These are phyloP conservation scores for Paratinospora sagittata DNA, from an alignment of 164 flowering plant genomes.

Conservation along the genomic window DNA sequence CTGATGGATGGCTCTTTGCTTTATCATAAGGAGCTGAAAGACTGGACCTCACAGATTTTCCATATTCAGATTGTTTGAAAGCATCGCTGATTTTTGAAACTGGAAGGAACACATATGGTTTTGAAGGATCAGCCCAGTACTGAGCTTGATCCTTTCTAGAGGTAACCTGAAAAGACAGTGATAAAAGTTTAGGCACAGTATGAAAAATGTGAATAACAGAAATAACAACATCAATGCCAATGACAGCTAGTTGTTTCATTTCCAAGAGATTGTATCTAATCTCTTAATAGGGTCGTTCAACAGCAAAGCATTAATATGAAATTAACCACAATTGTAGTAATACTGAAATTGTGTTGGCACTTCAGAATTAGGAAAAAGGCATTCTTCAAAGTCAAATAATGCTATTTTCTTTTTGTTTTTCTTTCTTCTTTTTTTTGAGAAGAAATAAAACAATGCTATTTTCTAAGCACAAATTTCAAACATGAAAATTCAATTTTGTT, in stretches of 20 bases:
- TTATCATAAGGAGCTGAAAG: slow-evolving; percentile 51
- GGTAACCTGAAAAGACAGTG: slow-evolving; percentile 52
- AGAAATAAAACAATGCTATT: no score
- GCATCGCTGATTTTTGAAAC: slow-evolving; percentile 64
- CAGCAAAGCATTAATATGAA: background rate
- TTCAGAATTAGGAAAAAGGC: background rate
- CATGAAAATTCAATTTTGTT: no score
- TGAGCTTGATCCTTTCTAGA: slow-evolving; percentile 88
- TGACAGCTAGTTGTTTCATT: background rate
- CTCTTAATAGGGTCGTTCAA: background rate
- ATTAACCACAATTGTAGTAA: background rate
- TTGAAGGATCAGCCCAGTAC: slow-evolving; percentile 79
- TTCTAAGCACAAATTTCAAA: no score
- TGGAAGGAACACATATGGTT: slow-evolving; percentile 54
- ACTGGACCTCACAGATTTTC: slow-evolving; percentile 32
- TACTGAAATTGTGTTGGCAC: background rate
- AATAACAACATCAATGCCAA: background rate
- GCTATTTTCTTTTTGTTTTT: no score
- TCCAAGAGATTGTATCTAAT: background rate
- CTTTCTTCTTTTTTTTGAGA: no score
- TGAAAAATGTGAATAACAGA: background rate
- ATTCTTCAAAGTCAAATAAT: background rate
- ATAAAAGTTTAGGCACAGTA: slow-evolving; percentile 3
- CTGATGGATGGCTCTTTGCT: slow-evolving; percentile 43
- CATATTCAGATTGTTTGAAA: slow-evolving; percentile 50